phyloP scores from a whole-genome alignment of 2,329 filamentous ascomycete species.

The Colletotrichum costaricense region DNA sequence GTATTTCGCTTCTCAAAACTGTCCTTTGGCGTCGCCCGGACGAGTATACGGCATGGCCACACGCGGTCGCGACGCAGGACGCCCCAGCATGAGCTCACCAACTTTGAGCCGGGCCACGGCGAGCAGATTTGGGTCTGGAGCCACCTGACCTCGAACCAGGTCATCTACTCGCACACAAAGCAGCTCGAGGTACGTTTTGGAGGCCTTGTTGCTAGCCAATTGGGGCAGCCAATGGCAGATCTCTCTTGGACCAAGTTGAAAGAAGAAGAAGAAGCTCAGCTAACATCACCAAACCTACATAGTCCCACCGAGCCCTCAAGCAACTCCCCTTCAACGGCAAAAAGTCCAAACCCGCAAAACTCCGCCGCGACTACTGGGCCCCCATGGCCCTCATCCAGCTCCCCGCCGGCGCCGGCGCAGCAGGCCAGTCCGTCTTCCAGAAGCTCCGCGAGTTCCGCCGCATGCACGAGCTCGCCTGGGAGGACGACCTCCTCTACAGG shows the following conservation, averaged over 20 bases:
- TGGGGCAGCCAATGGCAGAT: no score
- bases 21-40: constrained; percentile 52
- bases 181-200: constrained; percentile 55
- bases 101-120: constrained; percentile 56
- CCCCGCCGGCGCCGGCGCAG: constrained; percentile 58
- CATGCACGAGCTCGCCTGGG: constrained; percentile 73
- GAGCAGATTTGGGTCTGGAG: constrained; percentile 69
- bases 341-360: constrained; percentile 70
- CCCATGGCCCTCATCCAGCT: constrained; percentile 71
- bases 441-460: constrained; percentile 73
- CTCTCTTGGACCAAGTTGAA: no score
- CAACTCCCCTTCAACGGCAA: constrained; percentile 76
- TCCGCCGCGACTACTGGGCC: constrained; percentile 76
- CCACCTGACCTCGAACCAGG: constrained; percentile 61
- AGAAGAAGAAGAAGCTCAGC: neutral
- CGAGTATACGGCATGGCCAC: constrained; percentile 54
- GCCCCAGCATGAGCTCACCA: constrained; percentile 38
- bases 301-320: constrained; percentile 60
- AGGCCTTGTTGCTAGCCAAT: neutral
- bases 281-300: constrained; percentile 1
- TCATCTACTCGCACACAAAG: constrained; percentile 63
- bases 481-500: constrained; percentile 53
- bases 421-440: constrained; percentile 71
- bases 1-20: constrained; percentile 53
- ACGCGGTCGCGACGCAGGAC: constrained; percentile 37